phyloP scores from a whole-genome alignment of 2,329 filamentous ascomycete species.

The Hypoxylon sp. region DNA sequence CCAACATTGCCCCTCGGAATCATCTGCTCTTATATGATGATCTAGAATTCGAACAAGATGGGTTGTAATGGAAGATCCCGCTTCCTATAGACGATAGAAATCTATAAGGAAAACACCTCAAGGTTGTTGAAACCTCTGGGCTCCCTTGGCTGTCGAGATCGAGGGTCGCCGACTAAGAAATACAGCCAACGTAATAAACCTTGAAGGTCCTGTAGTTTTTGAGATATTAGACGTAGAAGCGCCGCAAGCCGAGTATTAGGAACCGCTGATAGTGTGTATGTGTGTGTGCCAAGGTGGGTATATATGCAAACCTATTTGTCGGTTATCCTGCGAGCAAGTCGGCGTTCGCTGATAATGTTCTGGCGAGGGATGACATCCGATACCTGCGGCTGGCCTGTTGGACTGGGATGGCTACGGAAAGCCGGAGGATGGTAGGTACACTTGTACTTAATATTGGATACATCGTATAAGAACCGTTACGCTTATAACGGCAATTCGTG shows the following conservation, averaged over 20 bases:
- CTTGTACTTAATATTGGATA: conserved; percentile 38
- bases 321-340: conserved; percentile 33
- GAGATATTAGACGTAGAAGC: conserved; percentile 27
- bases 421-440: conserved; percentile 33
- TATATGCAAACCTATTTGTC: conserved; percentile 40
- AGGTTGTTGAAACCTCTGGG: conserved; percentile 46
- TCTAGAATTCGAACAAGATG: conserved; percentile 13
- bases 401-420: conserved; percentile 24
- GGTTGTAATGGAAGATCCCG: conserved; percentile 10
- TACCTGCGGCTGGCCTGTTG: conserved; percentile 33
- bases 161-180: conserved; percentile 20
- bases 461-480: conserved; percentile 33
- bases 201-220: conserved; percentile 1
- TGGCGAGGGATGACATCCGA: conserved; percentile 25
- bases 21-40: conserved; percentile 35
- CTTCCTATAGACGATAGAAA: conserved; percentile 14
- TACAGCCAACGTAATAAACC: conserved; percentile 25
- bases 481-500: conserved; percentile 38
- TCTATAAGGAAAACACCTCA: conserved; percentile 24
- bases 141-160: conserved; percentile 19
- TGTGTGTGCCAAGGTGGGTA: conserved; percentile 41
- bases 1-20: conserved; percentile 37
- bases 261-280: conserved; percentile 35
- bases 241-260: conserved; percentile 40
- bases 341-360: conserved; percentile 29